These are phyloP conservation scores for Posidonia australis DNA, from an alignment of 106 monocot species.

Conservation along the genomic window DNA sequence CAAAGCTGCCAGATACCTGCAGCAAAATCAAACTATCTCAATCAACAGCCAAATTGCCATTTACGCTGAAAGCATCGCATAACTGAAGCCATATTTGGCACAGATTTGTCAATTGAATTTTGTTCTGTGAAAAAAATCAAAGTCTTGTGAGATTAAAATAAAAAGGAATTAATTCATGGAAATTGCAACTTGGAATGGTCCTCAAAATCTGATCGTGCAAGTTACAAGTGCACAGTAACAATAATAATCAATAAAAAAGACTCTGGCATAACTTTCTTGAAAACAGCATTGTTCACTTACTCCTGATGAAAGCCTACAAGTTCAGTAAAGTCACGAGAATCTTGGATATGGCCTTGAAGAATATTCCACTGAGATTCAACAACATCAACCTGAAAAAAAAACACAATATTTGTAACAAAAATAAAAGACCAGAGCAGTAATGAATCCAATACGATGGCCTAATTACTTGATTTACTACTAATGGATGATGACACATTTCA, in stretches of 20 bases:
- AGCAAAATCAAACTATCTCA: not conserved
- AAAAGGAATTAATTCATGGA: too few relatives aligned
- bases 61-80: too few relatives aligned
- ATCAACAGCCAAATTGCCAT: too few relatives aligned
- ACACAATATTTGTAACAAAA: not conserved
- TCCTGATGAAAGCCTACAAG: constrained; percentile 96
- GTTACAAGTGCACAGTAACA: too few relatives aligned
- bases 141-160: too few relatives aligned
- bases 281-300: constrained; percentile 37
- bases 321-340: constrained; percentile 97
- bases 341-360: constrained; percentile 84
- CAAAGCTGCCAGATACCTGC: constrained; percentile 82
- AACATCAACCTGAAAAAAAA: constrained; percentile 78
- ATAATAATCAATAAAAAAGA: not conserved
- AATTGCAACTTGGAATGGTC: too few relatives aligned
- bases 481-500: not conserved
- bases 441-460: not conserved
- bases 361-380: constrained; percentile 98
- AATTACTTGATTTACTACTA: not conserved
- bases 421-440: not conserved
- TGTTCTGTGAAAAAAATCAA: too few relatives aligned
- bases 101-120: not conserved
- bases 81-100: too few relatives aligned
- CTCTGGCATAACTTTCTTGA: not conserved
- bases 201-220: too few relatives aligned